Evolutionary conservation across 1,139 yeast species (phyloP), one percentile per base, ranked within the genome.

Genomic region (Oligophagozyma castellii): DNA sequence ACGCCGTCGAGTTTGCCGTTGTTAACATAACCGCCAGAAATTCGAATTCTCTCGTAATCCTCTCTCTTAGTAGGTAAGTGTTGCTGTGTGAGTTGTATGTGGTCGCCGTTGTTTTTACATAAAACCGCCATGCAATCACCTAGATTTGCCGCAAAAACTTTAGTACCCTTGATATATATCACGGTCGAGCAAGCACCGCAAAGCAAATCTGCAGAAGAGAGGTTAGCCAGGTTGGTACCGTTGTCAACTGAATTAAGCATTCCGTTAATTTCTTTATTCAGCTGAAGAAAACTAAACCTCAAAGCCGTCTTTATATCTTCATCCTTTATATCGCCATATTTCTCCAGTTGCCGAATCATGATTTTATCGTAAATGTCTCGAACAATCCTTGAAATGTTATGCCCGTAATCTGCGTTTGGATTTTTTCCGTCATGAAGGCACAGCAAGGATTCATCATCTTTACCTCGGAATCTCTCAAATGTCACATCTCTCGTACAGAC

Each of bases 161-260:
- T 66, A 34, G 69, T 69, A 20, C 76, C 92, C 37, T 70, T 71
- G 38, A 89, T 66, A 48, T 81, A 92, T 8, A 83, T 65, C 12
- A 84, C 72, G 0, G 95, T 74, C 0, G 83, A 79, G 29, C 93
- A 71, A 27, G 93, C 77, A 8, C 98, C 98, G n/a, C 89, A 71
- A 29, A 67, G 58, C 5, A 75, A 69, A 50, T 86, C 96, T 14
- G 74, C 77, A 7, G 65, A 59, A 4, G 64, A 59, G 18, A 70
- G 35, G 22, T 59, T 48, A 37, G 61, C 37, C 40, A 60, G 35
- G 48, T 54, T 32, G 38, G 53, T 25, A 12, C 51, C 53, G 28
- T 41, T 45, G 25, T 49, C 56, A 12, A 47, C 54, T 10, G 53
- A 44, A 25, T 44, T 39, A 16, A 51, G 29, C 50, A 43, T 44